Conservation (phyloP, 2,329 filamentous ascomycete species). For the Xylariales sp. region DNA sequence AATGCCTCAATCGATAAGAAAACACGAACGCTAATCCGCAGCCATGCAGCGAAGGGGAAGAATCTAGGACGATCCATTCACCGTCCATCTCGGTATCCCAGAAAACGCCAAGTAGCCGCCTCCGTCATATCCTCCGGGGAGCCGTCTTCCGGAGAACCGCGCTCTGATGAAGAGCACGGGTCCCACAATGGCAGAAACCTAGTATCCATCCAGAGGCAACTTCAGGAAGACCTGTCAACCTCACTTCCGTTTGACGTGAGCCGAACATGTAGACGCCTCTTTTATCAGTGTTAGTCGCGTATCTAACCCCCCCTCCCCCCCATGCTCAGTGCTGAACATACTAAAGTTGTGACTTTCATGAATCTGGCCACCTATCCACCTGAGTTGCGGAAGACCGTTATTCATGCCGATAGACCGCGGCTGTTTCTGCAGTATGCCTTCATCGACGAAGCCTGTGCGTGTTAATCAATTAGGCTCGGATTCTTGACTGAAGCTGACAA, state of each 20-base stretch:
- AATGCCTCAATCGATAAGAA: slow-evolving; percentile 33
- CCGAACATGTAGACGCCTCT: slow-evolving; percentile 24
- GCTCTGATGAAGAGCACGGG: not conserved
- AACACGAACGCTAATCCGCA: slow-evolving; percentile 39
- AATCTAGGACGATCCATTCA: slow-evolving; percentile 33
- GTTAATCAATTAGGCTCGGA: no score
- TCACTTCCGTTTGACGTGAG: slow-evolving; percentile 28
- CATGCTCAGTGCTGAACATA: slow-evolving; percentile 1
- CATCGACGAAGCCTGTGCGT: slow-evolving; percentile 50
- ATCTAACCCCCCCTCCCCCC: not conserved
- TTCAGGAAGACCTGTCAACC: slow-evolving; percentile 26
- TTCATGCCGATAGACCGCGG: slow-evolving; percentile 9
- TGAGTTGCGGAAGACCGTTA: slow-evolving; percentile 23
- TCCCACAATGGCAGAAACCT: not conserved
- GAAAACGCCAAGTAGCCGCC: slow-evolving; percentile 3
- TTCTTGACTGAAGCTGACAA: not conserved
- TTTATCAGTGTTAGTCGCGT: slow-evolving; percentile 25
- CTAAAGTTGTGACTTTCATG: slow-evolving; percentile 28
- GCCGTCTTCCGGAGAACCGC: not conserved
- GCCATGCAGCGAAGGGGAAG: slow-evolving; percentile 42
- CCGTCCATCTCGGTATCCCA: slow-evolving; percentile 27
- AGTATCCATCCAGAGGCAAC: slow-evolving; percentile 17
- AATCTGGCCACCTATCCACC: slow-evolving; percentile 20
- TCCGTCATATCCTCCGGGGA: not conserved
- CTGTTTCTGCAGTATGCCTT: slow-evolving; percentile 47